Evolutionary conservation across 306 rosid species (phyloP).

Genomic region (Purshia tridentata): DNA sequence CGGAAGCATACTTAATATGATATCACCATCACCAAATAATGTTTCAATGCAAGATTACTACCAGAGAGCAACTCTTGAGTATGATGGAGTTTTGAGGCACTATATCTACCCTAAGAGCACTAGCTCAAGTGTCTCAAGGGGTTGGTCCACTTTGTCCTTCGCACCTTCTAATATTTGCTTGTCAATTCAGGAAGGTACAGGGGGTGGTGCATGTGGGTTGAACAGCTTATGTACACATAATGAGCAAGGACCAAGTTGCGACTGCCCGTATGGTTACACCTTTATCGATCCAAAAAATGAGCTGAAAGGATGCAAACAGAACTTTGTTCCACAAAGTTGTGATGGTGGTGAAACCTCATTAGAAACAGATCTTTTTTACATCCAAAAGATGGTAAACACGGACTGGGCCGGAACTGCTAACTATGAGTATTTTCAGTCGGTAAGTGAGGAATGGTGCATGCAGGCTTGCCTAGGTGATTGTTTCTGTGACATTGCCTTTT

Average conservation of each 20-base stretch:
- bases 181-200: rapidly evolving
- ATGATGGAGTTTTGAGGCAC: constrained; percentile 51
- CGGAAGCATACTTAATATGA: constrained; percentile 13
- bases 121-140: constrained; percentile 1
- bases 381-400: not conserved
- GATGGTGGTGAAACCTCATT: constrained; percentile 23
- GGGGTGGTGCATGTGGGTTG: constrained; percentile 40
- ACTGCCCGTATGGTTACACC: not conserved
- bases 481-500: constrained; percentile 25
- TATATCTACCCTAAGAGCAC: constrained; percentile 34
- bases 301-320: constrained; percentile 28
- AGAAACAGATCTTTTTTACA: constrained; percentile 14
- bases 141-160: constrained; percentile 8
- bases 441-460: constrained; percentile 22
- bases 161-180: constrained; percentile 33
- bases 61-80: constrained; percentile 57
- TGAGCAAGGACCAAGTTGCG: constrained; percentile 14
- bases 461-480: constrained; percentile 24
- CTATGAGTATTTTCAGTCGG: not conserved
- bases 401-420: not conserved
- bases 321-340: constrained; percentile 37
- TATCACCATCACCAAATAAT: not conserved
- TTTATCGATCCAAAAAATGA: constrained; percentile 24
- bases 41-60: constrained; percentile 20
- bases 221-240: constrained; percentile 24